Base-by-base conservation (phyloP, 2,329 filamentous ascomycete genomes). In the Botrytis tulipae region DNA sequence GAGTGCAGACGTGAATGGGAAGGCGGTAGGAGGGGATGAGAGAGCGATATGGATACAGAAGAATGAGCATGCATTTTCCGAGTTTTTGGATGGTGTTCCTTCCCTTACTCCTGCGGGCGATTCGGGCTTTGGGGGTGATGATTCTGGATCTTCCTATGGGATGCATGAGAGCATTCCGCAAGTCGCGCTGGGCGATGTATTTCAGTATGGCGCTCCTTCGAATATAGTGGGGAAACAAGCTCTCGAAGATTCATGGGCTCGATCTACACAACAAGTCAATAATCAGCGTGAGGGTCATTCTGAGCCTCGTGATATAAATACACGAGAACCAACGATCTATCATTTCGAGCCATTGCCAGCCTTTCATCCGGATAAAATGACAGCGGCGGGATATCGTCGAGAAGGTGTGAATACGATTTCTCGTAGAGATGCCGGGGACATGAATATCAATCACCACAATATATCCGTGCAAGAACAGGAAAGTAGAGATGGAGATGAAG, bases 401-500 rank as follows among this genome's bases (percentile, higher is more conserved):
- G 25, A 42, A 9, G 22, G 18, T n/a, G 8, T n/a, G 37, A 37
- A 25, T 25, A 14, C 32, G 32, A 16, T 16, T n/a, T 12, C 18
- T 12, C 22, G 0, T 37, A 3, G 1, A 25, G 35, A 25, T 37
- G 9, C 22, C 1, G 12, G 10, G 59, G 1, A 29, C 9, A 42
- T 16, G 25, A 16, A 18, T 42, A 29, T 16, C 16, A 0, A 3
- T 3, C 2, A n/a, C 12, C 48, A n/a, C 25, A 6, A n/a, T 14
- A 6, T n/a, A 14, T 51, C 25, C 25, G 25, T 62, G 14, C 37
- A 2, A 62, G 77, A 81, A 22, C 77, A 79, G 75, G 74, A 79
- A 72, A 73, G 48, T 35, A 72, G 63, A 44, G 85, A 86, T 76
- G 85, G 85, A 40, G 76, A 79, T 51, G 84, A 80, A 6, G 84